Evolutionary conservation across 2,329 filamentous ascomycete species (phyloP).

Genomic region (Drechmeria coniospora): DNA sequence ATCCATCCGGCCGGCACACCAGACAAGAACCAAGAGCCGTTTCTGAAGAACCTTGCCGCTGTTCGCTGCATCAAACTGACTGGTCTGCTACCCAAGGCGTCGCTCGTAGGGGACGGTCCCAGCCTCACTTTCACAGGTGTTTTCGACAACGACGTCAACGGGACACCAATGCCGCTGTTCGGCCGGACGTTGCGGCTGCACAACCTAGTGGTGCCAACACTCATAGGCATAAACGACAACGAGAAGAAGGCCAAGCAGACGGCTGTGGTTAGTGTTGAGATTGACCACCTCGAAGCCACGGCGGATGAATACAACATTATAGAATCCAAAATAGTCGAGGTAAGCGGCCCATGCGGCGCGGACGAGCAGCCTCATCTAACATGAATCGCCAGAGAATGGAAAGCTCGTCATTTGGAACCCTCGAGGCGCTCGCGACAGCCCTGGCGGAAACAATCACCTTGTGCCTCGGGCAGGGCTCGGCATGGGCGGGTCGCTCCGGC

Average conservation of each 20-base stretch:
- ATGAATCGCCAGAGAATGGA: constrained; percentile 29
- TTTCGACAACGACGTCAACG: constrained; percentile 16
- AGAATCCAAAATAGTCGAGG: constrained; percentile 47
- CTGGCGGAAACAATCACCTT: constrained; percentile 29
- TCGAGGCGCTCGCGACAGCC: constrained; percentile 42
- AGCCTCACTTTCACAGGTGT: constrained; percentile 32
- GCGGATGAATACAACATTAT: constrained; percentile 37
- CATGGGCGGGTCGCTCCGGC: constrained; percentile 4
- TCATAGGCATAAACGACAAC: constrained; percentile 60
- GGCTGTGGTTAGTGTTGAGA: constrained; percentile 44
- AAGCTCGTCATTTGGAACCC: constrained; percentile 43
- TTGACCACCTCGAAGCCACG: constrained; percentile 34
- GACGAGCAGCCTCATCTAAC: too few relatives aligned
- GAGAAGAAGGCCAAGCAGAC: constrained; percentile 54
- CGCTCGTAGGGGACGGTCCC: constrained; percentile 46
- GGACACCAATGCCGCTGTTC: constrained; percentile 9
- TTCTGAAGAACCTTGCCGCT: constrained; percentile 14
- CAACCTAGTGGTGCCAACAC: constrained; percentile 45
- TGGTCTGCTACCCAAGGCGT: constrained; percentile 50
- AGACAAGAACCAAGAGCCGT: constrained; percentile 7
- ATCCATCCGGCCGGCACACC: constrained; percentile 5
- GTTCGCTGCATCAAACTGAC: constrained; percentile 35
- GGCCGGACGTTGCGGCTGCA: constrained; percentile 31
- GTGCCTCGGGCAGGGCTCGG: constrained; percentile 23
- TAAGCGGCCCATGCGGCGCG: constrained; percentile 23